A percentile compares a stretch with the other conserved stretches of the same genome.
phyloP scores from a whole-genome alignment of 2,329 filamentous ascomycete genomes.

The Penicillium aurantiogriseum region DNA sequence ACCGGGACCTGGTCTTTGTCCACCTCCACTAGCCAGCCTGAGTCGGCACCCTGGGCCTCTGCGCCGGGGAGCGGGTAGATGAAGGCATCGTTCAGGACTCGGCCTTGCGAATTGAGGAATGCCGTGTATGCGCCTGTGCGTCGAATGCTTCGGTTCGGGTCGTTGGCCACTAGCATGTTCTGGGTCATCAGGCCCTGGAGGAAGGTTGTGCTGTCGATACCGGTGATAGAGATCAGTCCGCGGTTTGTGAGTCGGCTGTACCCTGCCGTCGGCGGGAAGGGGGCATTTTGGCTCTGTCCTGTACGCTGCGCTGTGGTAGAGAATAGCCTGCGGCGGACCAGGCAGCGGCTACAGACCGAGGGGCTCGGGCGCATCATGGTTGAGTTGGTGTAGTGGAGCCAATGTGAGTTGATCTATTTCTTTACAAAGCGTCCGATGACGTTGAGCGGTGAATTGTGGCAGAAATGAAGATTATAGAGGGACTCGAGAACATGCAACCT shows the following conservation, averaged over 20 bases:
- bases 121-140: slow-evolving; percentile 69
- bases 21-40: slow-evolving; percentile 74
- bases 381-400: slow-evolving; percentile 10
- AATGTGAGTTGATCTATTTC: slow-evolving; percentile 17
- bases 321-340: slow-evolving; percentile 28
- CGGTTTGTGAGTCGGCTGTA: slow-evolving; percentile 64
- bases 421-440: slow-evolving; percentile 29
- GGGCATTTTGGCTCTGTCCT: slow-evolving; percentile 26
- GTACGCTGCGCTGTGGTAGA: slow-evolving; percentile 26
- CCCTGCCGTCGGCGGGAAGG: slow-evolving; percentile 43
- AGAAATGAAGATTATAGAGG: slow-evolving; percentile 17
- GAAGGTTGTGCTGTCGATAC: slow-evolving; percentile 76
- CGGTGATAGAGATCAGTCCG: slow-evolving; percentile 73
- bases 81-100: slow-evolving; percentile 86
- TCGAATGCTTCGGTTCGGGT: slow-evolving; percentile 37
- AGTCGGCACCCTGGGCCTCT: slow-evolving; percentile 27
- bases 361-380: slow-evolving; percentile 35
- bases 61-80: slow-evolving; percentile 65
- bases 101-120: slow-evolving; percentile 81
- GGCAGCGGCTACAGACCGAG: slow-evolving; percentile 33
- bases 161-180: slow-evolving; percentile 55
- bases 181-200: slow-evolving; percentile 85
- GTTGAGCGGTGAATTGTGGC: slow-evolving; percentile 29
- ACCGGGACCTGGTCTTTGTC: slow-evolving; percentile 64
- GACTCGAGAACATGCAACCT: too few species aligned